Percentiles rank a stretch among this genome's conserved stretches.
These are phyloP conservation scores for Penicillium paxilli DNA, from an alignment of 495 filamentous ascomycete species.

Conservation along the genomic window DNA sequence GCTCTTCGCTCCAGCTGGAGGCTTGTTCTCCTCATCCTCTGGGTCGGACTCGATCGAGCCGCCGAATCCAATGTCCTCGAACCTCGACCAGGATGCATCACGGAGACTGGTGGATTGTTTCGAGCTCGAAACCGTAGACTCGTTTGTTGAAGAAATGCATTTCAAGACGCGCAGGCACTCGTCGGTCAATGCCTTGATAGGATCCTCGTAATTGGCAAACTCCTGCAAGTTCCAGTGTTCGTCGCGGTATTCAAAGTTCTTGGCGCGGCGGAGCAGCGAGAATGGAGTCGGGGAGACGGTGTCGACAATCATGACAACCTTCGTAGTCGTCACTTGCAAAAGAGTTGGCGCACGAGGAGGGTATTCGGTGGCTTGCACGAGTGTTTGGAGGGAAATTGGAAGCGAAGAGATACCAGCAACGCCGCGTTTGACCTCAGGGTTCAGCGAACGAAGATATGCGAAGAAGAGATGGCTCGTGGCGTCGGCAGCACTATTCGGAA, in stretches of 20 bases:
- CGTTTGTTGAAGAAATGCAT: conserved; percentile 84
- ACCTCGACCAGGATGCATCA: conserved; percentile 93
- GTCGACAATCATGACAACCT: conserved; percentile 96
- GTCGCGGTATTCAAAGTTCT: conserved; percentile 91
- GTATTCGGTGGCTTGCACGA: conserved; percentile 92
- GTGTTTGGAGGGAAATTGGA: conserved; percentile 84
- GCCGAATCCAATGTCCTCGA: conserved; percentile 92
- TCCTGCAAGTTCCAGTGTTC: conserved; percentile 79
- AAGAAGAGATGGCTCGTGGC: conserved; percentile 97
- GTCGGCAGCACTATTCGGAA: conserved; percentile 76
- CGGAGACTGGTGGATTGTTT: conserved; percentile 69
- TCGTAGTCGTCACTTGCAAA: conserved; percentile 77
- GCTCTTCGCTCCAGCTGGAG: conserved; percentile 30
- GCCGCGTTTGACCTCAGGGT: conserved; percentile 70
- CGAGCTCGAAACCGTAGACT: conserved; percentile 67
- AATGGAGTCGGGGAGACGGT: conserved; percentile 95
- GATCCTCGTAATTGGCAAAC: conserved; percentile 87
- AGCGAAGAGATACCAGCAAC: conserved; percentile 77
- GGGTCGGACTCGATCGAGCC: conserved; percentile 68
- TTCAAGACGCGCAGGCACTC: conserved; percentile 89
- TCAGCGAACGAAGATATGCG: conserved; percentile 87
- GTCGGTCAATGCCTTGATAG: conserved; percentile 82
- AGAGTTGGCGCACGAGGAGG: conserved; percentile 79
- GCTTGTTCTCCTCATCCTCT: conserved; percentile 56
- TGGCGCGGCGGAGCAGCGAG: conserved; percentile 84